phyloP scores from a whole-genome alignment of 306 rosid species.

The Comarum palustre region DNA sequence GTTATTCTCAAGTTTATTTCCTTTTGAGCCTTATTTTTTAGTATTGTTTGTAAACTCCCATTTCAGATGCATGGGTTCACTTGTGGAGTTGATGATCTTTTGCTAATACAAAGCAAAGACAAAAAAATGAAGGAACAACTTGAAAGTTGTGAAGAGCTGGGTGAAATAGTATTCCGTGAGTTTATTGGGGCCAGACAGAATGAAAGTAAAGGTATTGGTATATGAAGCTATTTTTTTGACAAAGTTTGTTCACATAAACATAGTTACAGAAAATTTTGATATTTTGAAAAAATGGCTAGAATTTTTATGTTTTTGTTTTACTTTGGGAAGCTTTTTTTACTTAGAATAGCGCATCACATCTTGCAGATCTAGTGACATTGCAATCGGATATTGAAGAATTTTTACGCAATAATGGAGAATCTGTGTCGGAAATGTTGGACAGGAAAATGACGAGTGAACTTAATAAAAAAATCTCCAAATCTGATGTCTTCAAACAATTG shows the following conservation, averaged over 20 bases:
- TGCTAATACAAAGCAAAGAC: constrained; percentile 56
- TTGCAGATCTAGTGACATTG: constrained; percentile 62
- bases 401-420: constrained; percentile 74
- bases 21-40: too few relatives aligned
- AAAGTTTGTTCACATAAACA: too few relatives aligned
- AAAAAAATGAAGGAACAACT: constrained; percentile 63
- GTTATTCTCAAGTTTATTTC: too few relatives aligned
- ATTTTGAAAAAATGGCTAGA: neutral
- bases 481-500: constrained; percentile 67
- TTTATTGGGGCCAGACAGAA: constrained; percentile 54
- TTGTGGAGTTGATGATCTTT: constrained; percentile 93
- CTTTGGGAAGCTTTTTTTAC: neutral
- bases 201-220: constrained; percentile 54
- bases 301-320: neutral
- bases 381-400: constrained; percentile 69
- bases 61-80: constrained; percentile 85
- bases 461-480: constrained; percentile 66
- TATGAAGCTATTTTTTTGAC: neutral
- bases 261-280: too few relatives aligned
- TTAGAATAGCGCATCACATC: neutral
- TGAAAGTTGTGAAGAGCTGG: constrained; percentile 68
- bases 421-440: constrained; percentile 79
- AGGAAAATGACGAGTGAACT: constrained; percentile 77
- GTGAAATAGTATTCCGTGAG: constrained; percentile 67
- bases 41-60: neutral